These are phyloP conservation scores for Talaromyces pinophilus DNA, from an alignment of 2,329 filamentous ascomycete species.

Conservation along the genomic window DNA sequence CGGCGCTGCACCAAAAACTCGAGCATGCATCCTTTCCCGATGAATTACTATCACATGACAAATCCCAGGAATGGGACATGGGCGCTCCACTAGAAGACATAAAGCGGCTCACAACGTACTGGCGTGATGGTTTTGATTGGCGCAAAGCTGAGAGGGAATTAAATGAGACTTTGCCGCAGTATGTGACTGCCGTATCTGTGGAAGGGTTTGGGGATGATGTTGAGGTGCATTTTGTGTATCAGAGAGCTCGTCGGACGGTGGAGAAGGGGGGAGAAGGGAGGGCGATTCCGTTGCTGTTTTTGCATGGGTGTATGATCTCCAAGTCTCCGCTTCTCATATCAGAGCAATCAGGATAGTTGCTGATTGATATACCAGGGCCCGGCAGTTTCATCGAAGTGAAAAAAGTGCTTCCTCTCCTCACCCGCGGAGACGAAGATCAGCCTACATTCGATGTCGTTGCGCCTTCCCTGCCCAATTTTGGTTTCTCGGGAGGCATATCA, in stretches of 20 bases:
- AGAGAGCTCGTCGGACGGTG: constrained; percentile 43
- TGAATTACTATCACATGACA: constrained; percentile 52
- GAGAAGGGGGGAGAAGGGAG: constrained; percentile 37
- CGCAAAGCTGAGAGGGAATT: constrained; percentile 58
- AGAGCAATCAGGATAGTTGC: neutral
- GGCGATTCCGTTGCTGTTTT: constrained; percentile 66
- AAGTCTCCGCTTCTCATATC: neutral
- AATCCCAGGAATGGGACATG: constrained; percentile 49
- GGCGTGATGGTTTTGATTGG: constrained; percentile 63
- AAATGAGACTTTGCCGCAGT: constrained; percentile 62
- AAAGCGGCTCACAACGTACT: constrained; percentile 59
- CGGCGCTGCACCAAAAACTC: constrained; percentile 59
- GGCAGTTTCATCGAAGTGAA: constrained; percentile 66
- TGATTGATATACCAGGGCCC: constrained; percentile 50
- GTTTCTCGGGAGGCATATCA: constrained; percentile 52
- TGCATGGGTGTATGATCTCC: constrained; percentile 59
- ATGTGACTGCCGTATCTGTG: constrained; percentile 54
- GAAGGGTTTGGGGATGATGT: constrained; percentile 59
- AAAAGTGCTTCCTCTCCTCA: constrained; percentile 60
- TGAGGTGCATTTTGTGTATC: constrained; percentile 66
- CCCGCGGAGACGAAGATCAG: constrained; percentile 35
- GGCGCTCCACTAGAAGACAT: constrained; percentile 61
- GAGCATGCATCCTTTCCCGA: constrained; percentile 57
- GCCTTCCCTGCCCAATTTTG: constrained; percentile 59
- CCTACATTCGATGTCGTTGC: constrained; percentile 57